Evolutionary conservation across 1,139 yeast species (phyloP), one percentile per base, ranked within the genome.

Genomic region (Sporopachydermia cereana): DNA sequence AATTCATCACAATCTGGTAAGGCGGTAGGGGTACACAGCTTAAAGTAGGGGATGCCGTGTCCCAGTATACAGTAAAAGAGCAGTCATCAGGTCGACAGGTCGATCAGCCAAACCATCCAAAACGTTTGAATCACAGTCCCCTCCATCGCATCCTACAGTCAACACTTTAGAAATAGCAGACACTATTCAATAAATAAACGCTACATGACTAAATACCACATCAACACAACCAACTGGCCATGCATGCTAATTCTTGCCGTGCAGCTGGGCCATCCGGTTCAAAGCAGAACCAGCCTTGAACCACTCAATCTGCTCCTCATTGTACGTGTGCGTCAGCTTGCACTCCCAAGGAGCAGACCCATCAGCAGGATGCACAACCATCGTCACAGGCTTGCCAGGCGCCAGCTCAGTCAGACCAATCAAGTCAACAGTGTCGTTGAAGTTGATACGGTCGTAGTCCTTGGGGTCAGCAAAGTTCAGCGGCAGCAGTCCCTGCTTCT

Each of bases 261-360:
- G 29, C 29, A 25, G 7, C 29, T 34, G 18, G 9, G 94, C 89
- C 95, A 91, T 89, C 77, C 83, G 85, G 84, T 91, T 91, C 73
- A 91, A 81, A 66, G 98, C 98, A 59, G 96, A 88, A 76, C 98
- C 98, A 61, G 84, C 77, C 79, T 84, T 89, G 85, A 91, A 91
- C 98, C 98, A 91, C 67, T 86, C 96, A 64, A 91, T 82, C 77
- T 91, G 98, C 74, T 91, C 96, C 53, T 64, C 54, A 77, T 91
- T 91, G 77, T 84, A 91, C 54, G 98, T 91, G 77, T 91, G 98
- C 52, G 94, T 76, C 68, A 89, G 83, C 72, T 77, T 80, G 61
- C 91, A 72, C 61, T 80, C 83, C 95, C 95, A 89, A 53, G 86
- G 71, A 54, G 65, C 74, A 48, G 62, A 67, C 62, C 96, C 96